A percentile compares a stretch with the other conserved stretches of the same genome.
These are phyloP conservation scores for Cephalotrichum gorgonifer DNA, from an alignment of 2,329 filamentous ascomycete species.

Conservation along the genomic window DNA sequence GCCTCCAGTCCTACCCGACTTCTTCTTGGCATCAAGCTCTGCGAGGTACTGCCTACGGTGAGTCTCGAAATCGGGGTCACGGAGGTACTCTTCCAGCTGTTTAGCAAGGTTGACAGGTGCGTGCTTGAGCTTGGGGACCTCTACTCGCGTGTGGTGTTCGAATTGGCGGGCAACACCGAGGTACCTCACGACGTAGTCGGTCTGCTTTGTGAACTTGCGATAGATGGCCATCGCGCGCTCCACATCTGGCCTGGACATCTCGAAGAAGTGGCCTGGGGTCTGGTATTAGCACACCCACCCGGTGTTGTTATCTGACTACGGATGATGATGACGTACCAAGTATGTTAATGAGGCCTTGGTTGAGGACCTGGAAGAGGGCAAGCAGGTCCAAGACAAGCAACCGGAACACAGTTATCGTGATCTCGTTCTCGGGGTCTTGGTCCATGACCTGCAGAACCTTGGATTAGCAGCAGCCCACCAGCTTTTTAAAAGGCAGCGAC, in stretches of 20 bases:
- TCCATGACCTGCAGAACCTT: conserved; percentile 52
- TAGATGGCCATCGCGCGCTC: conserved; percentile 88
- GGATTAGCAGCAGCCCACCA: conserved; percentile 7
- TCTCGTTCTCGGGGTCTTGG: conserved; percentile 88
- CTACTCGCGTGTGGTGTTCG: conserved; percentile 82
- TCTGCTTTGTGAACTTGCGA: conserved; percentile 82
- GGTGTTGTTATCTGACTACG: too few species aligned
- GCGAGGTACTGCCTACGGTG: conserved; percentile 87
- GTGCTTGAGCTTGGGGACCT: conserved; percentile 95
- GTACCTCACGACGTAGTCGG: conserved; percentile 85
- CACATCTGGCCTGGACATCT: conserved; percentile 91
- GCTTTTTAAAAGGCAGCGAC: neutral
- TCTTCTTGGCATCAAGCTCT: conserved; percentile 65
- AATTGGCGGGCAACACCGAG: conserved; percentile 79
- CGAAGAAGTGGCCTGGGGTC: conserved; percentile 79
- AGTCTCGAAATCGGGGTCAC: conserved; percentile 89
- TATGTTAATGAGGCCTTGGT: conserved; percentile 95
- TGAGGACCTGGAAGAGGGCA: conserved; percentile 86
- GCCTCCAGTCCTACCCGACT: conserved; percentile 22
- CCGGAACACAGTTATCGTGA: conserved; percentile 87
- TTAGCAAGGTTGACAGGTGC: conserved; percentile 84
- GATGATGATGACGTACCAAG: conserved; percentile 50
- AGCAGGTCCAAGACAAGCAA: conserved; percentile 84
- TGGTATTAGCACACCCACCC: neutral
- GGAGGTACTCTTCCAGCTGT: conserved; percentile 87